Base-by-base conservation (phyloP, 441 rosid species). In the Metrosideros polymorpha region DNA sequence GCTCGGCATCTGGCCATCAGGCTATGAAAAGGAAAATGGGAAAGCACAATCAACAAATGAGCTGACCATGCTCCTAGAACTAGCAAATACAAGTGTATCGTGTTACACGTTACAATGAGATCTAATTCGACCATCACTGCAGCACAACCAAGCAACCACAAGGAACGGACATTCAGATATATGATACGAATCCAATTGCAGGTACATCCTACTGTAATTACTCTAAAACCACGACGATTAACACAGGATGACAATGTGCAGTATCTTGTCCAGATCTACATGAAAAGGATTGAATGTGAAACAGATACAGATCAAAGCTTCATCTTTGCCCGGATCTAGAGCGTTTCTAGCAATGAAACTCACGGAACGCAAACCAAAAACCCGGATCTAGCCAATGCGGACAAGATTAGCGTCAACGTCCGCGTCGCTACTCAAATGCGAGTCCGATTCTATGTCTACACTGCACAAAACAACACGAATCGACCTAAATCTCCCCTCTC, bases 1-100 rank as follows among this genome's bases (percentile, higher is more conserved):
- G 12, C 87, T 51, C 32, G 85, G 87, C 87, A 86, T 86, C 63
- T 86, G 87, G 82, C 87, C 87, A 82, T 86, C 87, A 18, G 87
- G 82, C 87, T 86, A 29, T 51, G 17, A 8, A 55, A 22, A 51
- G 6, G 18, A 61, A 71, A 35, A 18, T 5, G 8, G 1, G 10
- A 61, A 71, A 12, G 17, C 47, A 6, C 79, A 6, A 39, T 71
- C 2, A 19, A 22, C 9, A 35, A 39, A 35, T 71, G 79, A 35
- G n/a, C 79, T 39, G n/a, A 71, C 22, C 79, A 27, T 27, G 61
- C 30, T 56, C 61, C 30, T 27, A 56, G 61, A 56, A 12, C 30
- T 10, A 56, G 27, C 30, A n/a, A 27, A 27, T 12, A 27, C 30
- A 3, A 39, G 47, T n/a, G 22, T 39, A 9, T 71, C 47, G 25